A percentile compares a stretch with the other conserved stretches of the same genome.
Evolutionary conservation across 352 stramenopile species (phyloP).

Genomic region (Phytopythium litorale): DNA sequence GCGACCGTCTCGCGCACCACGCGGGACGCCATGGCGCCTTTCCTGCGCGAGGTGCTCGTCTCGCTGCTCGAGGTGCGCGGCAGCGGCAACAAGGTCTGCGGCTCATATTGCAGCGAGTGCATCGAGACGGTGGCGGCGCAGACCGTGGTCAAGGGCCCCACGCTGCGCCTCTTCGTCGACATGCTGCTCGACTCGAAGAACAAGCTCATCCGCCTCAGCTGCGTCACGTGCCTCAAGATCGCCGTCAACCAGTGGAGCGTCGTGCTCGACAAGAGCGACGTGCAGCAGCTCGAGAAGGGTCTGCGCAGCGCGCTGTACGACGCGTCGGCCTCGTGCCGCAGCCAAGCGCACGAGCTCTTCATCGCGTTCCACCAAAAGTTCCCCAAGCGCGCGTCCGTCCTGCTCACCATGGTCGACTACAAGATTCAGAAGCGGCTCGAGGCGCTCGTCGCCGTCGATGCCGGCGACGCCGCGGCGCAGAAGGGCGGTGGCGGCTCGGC

Average conservation of each 20-base stretch:
- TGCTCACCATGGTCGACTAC: slow-evolving; percentile 72
- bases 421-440: slow-evolving; percentile 83
- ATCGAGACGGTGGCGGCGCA: slow-evolving; percentile 58
- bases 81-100: slow-evolving; percentile 82
- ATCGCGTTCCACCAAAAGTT: slow-evolving; percentile 71
- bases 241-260: slow-evolving; percentile 58
- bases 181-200: slow-evolving; percentile 77
- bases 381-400: slow-evolving; percentile 60
- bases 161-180: slow-evolving; percentile 69
- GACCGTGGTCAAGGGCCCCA: slow-evolving; percentile 72
- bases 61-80: slow-evolving; percentile 75
- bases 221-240: slow-evolving; percentile 57
- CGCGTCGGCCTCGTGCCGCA: slow-evolving; percentile 68
- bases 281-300: slow-evolving; percentile 76
- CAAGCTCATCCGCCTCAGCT: slow-evolving; percentile 75
- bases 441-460: slow-evolving; percentile 36
- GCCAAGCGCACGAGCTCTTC: slow-evolving; percentile 67
- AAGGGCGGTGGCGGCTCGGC: slow-evolving; percentile 16
- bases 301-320: slow-evolving; percentile 74
- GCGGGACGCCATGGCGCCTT: slow-evolving; percentile 73
- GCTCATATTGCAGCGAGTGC: slow-evolving; percentile 75
- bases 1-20: slow-evolving; percentile 57
- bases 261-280: slow-evolving; percentile 74
- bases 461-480: slow-evolving; percentile 16
- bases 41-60: slow-evolving; percentile 68